Percentiles rank a stretch among this genome's conserved stretches.
These are phyloP conservation scores for Cercospora janseana DNA, from an alignment of 2,329 filamentous ascomycete species.

Conservation along the genomic window DNA sequence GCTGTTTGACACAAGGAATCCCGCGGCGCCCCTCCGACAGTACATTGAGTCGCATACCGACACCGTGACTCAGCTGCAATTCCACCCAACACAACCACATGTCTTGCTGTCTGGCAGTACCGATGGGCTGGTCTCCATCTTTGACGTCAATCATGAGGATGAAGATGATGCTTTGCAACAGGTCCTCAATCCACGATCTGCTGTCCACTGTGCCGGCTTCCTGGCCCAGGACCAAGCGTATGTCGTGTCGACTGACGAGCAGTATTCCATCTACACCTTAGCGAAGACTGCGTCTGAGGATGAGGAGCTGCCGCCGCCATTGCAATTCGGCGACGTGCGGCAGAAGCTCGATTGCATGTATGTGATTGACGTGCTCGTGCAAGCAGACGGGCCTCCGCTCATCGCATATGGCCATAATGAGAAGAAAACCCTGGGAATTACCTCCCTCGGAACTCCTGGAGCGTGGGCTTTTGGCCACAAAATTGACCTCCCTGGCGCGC, in stretches of 20 bases:
- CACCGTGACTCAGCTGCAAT: conserved; percentile 57
- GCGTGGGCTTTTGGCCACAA: conserved; percentile 32
- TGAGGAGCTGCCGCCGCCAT: conserved; percentile 47
- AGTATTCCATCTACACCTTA: conserved; percentile 69
- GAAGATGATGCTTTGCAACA: conserved; percentile 77
- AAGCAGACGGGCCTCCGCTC: conserved; percentile 30
- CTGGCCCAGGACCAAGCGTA: conserved; percentile 64
- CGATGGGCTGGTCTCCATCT: conserved; percentile 75
- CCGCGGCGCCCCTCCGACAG: conserved; percentile 38
- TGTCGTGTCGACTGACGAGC: conserved; percentile 75
- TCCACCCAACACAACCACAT: conserved; percentile 50
- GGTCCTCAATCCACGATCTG: conserved; percentile 74
- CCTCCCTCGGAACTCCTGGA: conserved; percentile 28
- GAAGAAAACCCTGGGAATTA: conserved; percentile 31
- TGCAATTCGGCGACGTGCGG: conserved; percentile 69
- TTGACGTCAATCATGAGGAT: conserved; percentile 66
- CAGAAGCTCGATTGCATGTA: conserved; percentile 68
- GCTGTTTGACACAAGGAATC: conserved; percentile 44
- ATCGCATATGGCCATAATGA: conserved; percentile 36
- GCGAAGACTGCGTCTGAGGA: conserved; percentile 62
- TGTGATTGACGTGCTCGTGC: conserved; percentile 64
- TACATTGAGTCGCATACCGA: conserved; percentile 54
- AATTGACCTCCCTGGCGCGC: conserved; percentile 42
- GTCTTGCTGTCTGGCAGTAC: conserved; percentile 74
- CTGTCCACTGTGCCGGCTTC: conserved; percentile 73